phyloP scores from a whole-genome alignment of 257 asterid genomes.

The Fraxinus cuspidata region DNA sequence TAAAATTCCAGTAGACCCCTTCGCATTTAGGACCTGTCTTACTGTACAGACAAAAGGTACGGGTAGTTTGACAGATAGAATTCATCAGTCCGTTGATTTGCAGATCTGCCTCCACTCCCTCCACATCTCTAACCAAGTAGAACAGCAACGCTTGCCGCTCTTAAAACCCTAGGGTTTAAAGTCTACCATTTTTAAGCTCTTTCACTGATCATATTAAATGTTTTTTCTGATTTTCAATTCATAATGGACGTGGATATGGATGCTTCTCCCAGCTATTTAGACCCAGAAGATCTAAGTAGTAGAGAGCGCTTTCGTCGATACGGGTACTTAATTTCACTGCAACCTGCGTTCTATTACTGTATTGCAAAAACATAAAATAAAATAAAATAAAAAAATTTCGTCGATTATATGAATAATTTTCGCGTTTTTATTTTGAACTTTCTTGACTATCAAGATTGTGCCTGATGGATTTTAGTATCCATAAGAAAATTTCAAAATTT shows the following conservation, averaged over 20 bases:
- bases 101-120: too few species aligned
- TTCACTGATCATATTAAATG: neutral
- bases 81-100: too few species aligned
- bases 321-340: slow-evolving; percentile 47
- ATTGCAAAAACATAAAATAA: neutral
- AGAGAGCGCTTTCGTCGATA: slow-evolving; percentile 92
- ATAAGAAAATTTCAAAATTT: slow-evolving; percentile 7
- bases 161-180: slow-evolving; percentile 39
- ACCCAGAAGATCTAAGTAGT: slow-evolving; percentile 74
- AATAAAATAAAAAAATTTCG: too few species aligned
- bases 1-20: too few species aligned
- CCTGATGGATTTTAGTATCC: slow-evolving; percentile 11
- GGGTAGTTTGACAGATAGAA: too few species aligned
- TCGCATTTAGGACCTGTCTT: too few species aligned
- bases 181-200: slow-evolving; percentile 12
- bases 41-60: too few species aligned
- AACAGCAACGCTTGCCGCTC: slow-evolving; percentile 47
- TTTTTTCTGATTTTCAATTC: slow-evolving; percentile 11
- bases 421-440: neutral
- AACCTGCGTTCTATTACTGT: neutral
- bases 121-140: neutral
- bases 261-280: slow-evolving; percentile 59
- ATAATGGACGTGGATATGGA: slow-evolving; percentile 75
- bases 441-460: neutral
- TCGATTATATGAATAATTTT: neutral